Conservation (phyloP, 345 rosid genomes). For the Gynandropsis gynandra region DNA sequence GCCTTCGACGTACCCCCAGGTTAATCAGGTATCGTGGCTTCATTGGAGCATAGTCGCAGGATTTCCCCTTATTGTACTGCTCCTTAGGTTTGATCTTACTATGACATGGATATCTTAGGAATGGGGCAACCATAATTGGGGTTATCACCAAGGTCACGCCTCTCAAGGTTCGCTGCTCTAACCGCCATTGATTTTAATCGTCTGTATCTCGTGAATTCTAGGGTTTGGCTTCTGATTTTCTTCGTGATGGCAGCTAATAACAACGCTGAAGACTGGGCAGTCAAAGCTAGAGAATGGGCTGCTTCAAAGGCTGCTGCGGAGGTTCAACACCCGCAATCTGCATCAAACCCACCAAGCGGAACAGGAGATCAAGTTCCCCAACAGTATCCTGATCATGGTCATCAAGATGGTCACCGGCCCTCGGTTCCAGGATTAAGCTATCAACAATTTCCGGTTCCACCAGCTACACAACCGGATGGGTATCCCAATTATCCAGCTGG, state of each 20-base stretch:
- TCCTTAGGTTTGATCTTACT: slow-evolving; percentile 10
- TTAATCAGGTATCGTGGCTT: slow-evolving; percentile 30
- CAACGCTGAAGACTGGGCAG: slow-evolving; percentile 85
- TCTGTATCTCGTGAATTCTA: background rate
- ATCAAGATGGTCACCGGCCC: slow-evolving; percentile 54
- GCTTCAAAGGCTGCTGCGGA: slow-evolving; percentile 47
- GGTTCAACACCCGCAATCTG: slow-evolving; percentile 47
- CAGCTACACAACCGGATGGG: slow-evolving; percentile 43
- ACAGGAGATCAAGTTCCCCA: slow-evolving; percentile 48
- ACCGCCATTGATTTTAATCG: slow-evolving; percentile 6
- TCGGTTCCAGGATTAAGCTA: slow-evolving; percentile 36
- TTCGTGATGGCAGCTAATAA: slow-evolving; percentile 37
- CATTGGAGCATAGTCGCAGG: background rate
- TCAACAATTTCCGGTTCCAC: slow-evolving; percentile 55
- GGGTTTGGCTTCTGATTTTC: slow-evolving; percentile 17
- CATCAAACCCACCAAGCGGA: slow-evolving; percentile 35
- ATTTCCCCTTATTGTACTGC: background rate
- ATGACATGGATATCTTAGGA: slow-evolving; percentile 41
- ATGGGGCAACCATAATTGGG: slow-evolving; percentile 62
- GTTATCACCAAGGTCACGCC: slow-evolving; percentile 53
- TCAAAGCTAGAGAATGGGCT: slow-evolving; percentile 96
- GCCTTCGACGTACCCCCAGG: slow-evolving; percentile 34
- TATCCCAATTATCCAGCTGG: slow-evolving; percentile 31
- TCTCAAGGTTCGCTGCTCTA: slow-evolving; percentile 33
- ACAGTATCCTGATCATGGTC: slow-evolving; percentile 49